Percentiles rank a stretch among this genome's conserved stretches.
These are phyloP conservation scores for Cucumis sativus DNA, from an alignment of 306 rosid genomes.

Conservation along the genomic window DNA sequence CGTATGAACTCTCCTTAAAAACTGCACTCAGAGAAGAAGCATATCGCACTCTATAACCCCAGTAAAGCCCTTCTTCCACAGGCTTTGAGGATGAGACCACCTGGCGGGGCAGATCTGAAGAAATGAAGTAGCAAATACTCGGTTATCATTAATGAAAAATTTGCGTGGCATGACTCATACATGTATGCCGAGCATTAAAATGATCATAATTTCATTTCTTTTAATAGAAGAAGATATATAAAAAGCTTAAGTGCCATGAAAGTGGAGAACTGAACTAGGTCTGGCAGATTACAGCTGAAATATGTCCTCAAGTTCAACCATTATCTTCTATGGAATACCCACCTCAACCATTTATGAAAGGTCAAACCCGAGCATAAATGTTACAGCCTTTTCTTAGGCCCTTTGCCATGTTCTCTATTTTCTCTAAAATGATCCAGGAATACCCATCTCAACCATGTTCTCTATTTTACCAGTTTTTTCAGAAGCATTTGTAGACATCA, in stretches of 20 bases:
- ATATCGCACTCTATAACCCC: slow-evolving; percentile 96
- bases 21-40: slow-evolving; percentile 66
- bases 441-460: background rate
- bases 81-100: slow-evolving; percentile 68
- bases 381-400: no score
- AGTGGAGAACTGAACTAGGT: background rate
- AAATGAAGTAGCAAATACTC: slow-evolving; percentile 5
- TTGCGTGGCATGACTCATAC: background rate
- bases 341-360: background rate
- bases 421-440: no score
- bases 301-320: background rate
- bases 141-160: background rate
- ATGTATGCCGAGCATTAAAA: background rate
- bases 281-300: background rate
- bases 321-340: background rate
- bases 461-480: background rate
- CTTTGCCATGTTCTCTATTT: background rate
- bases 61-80: slow-evolving; percentile 71
- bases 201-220: background rate
- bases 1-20: slow-evolving; percentile 42
- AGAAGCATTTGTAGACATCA: background rate
- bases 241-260: background rate
- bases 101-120: slow-evolving; percentile 43
- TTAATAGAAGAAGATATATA: background rate
- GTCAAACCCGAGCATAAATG: background rate